Conservation (phyloP, 2,329 filamentous ascomycete species). For the Ophiostoma sp. region DNA sequence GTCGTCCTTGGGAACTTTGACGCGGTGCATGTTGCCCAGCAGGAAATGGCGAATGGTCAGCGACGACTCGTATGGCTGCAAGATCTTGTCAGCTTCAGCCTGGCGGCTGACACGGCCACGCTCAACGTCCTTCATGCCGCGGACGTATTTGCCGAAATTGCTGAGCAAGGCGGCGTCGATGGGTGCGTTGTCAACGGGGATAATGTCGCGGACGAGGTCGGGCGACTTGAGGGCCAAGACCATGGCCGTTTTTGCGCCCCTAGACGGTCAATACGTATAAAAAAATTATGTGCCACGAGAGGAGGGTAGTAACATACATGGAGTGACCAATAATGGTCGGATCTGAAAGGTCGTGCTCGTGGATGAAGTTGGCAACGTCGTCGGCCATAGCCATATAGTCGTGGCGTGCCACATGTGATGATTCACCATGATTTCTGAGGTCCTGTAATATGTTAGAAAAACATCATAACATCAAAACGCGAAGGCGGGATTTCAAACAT, state of each 20-base stretch:
- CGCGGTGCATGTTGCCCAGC: constrained; percentile 75
- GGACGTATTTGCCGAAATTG: constrained; percentile 77
- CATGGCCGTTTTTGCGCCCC: constrained; percentile 94
- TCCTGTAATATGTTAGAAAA: constrained; percentile 55
- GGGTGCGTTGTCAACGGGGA: constrained; percentile 90
- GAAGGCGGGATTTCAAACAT: constrained; percentile 37
- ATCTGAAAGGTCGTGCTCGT: constrained; percentile 66
- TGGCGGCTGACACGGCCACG: constrained; percentile 65
- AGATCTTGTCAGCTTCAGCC: constrained; percentile 76
- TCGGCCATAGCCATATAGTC: constrained; percentile 81
- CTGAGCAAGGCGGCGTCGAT: constrained; percentile 73
- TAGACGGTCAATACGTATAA: background rate
- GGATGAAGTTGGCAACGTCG: constrained; percentile 78
- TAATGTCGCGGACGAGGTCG: constrained; percentile 65
- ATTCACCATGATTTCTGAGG: constrained; percentile 89
- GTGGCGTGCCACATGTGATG: constrained; percentile 72
- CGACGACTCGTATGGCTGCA: constrained; percentile 71
- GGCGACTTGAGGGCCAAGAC: constrained; percentile 73
- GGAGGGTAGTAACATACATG: constrained; percentile 59
- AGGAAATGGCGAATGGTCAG: constrained; percentile 86
- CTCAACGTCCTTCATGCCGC: constrained; percentile 82
- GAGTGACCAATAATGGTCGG: constrained; percentile 87
- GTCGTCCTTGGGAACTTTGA: constrained; percentile 34
- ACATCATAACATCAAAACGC: background rate
- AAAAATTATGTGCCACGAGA: background rate